phyloP scores from a whole-genome alignment of 169 alveolate species.

The Plasmodium chabaudi region DNA sequence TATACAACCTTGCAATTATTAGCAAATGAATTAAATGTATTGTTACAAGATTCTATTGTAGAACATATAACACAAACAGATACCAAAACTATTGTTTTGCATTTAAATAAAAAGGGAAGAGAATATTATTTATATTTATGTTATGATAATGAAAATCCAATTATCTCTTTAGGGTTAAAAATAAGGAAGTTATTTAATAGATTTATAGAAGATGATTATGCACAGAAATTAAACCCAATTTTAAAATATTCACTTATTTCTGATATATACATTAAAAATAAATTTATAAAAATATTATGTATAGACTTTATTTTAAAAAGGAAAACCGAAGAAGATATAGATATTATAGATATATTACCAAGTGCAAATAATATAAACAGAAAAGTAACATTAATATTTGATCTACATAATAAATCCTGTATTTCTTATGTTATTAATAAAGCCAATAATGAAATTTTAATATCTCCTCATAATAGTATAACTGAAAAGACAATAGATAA shows the following conservation, averaged over 20 bases:
- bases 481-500: conserved; percentile 71
- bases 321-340: conserved; percentile 59
- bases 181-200: conserved; percentile 68
- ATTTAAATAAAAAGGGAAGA: conserved; percentile 45
- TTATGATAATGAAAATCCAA: conserved; percentile 68
- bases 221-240: conserved; percentile 71
- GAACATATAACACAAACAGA: conserved; percentile 74
- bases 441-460: conserved; percentile 65
- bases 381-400: conserved; percentile 72
- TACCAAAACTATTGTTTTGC: conserved; percentile 50
- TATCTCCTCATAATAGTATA: conserved; percentile 71
- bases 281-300: conserved; percentile 67
- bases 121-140: conserved; percentile 63
- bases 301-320: conserved; percentile 67
- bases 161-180: conserved; percentile 62
- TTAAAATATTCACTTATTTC: conserved; percentile 69
- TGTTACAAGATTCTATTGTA: conserved; percentile 47
- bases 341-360: conserved; percentile 50
- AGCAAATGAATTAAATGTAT: conserved; percentile 38
- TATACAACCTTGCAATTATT: conserved; percentile 63
- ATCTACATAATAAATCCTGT: conserved; percentile 66
- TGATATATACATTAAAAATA: conserved; percentile 46
- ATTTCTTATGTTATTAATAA: conserved; percentile 64
- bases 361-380: conserved; percentile 10
- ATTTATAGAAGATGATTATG: conserved; percentile 75